A percentile compares a stretch with the other conserved stretches of the same genome.
These are phyloP conservation scores for sweet orange (Citrus sinensis) DNA, from an alignment of 345 rosid genomes.

Conservation along the genomic window DNA sequence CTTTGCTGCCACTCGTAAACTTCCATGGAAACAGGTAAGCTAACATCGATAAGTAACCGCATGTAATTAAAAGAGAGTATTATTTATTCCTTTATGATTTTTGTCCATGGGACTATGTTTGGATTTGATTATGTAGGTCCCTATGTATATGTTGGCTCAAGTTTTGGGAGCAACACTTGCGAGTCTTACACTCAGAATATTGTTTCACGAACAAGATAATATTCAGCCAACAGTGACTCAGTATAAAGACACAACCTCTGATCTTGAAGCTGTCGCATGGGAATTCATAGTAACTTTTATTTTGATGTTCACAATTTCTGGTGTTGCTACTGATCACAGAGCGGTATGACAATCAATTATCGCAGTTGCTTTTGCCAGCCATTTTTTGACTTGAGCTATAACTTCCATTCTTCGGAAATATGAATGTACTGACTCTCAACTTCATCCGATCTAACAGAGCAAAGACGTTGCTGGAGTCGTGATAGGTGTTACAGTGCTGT, in stretches of 20 bases:
- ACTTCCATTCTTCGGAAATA: not conserved
- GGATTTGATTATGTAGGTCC: slow-evolving; percentile 27
- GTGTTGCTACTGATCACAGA: slow-evolving; percentile 41
- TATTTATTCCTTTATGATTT: too few species aligned
- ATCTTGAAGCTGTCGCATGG: slow-evolving; percentile 50
- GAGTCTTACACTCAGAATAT: slow-evolving; percentile 30
- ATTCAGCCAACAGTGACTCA: slow-evolving; percentile 27
- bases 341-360: slow-evolving; percentile 26
- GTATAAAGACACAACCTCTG: slow-evolving; percentile 30
- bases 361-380: not conserved
- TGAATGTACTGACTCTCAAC: not conserved
- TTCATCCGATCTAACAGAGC: slow-evolving; percentile 23
- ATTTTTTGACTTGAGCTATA: not conserved
- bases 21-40: slow-evolving; percentile 44
- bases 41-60: too few species aligned
- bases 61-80: too few species aligned
- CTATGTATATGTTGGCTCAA: slow-evolving; percentile 37
- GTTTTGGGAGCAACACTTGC: slow-evolving; percentile 41
- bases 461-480: slow-evolving; percentile 34
- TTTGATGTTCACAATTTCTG: slow-evolving; percentile 36
- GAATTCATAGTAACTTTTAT: slow-evolving; percentile 45
- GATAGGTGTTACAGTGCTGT: slow-evolving; percentile 32
- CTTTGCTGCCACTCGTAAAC: slow-evolving; percentile 30
- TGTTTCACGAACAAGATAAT: slow-evolving; percentile 25
- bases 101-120: too few species aligned